These are phyloP conservation scores for Clavariopsis aquatica DNA, from an alignment of 495 filamentous ascomycete species.

Conservation along the genomic window DNA sequence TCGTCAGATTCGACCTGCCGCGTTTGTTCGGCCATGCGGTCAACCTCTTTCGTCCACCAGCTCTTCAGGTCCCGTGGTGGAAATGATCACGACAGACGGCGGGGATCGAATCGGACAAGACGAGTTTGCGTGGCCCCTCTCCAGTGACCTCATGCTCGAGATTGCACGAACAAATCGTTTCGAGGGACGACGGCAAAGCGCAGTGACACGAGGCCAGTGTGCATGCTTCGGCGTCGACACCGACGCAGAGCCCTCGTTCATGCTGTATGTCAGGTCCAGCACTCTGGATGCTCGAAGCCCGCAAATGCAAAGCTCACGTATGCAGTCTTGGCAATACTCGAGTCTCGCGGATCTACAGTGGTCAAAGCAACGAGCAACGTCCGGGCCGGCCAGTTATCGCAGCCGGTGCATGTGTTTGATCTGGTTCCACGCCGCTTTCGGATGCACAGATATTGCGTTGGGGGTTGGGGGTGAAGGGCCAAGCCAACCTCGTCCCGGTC, in stretches of 20 bases:
- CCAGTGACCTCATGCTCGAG: conserved; percentile 9
- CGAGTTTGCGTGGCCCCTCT: conserved; percentile 4
- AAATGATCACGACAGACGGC: conserved; percentile 27
- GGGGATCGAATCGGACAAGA: conserved; percentile 10
- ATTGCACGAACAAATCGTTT: conserved; percentile 13
- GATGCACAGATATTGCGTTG: conserved; percentile 21
- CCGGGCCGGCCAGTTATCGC: conserved; percentile 41
- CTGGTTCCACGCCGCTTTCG: conserved; percentile 30
- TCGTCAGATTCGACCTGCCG: conserved; percentile 17
- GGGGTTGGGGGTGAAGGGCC: conserved; percentile 14
- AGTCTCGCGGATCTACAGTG: conserved; percentile 31
- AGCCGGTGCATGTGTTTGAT: conserved; percentile 37
- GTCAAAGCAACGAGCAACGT: conserved; percentile 30
- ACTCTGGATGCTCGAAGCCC: conserved; percentile 10
- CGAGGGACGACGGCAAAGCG: conserved; percentile 10
- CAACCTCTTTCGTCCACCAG: conserved; percentile 15
- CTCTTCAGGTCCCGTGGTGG: conserved; percentile 18
- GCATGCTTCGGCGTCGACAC: conserved; percentile 19
- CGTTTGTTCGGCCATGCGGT: conserved; percentile 16
- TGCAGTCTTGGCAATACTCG: conserved; percentile 36
- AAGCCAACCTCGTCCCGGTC: conserved; percentile 8
- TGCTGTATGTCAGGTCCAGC: conserved; percentile 24
- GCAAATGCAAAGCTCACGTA: conserved; percentile 29
- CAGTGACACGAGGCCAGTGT: conserved; percentile 17
- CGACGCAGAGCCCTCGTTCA: conserved; percentile 12